phyloP scores from a whole-genome alignment of 2,329 filamentous ascomycete species.

The Pyricularia pennisetigena region DNA sequence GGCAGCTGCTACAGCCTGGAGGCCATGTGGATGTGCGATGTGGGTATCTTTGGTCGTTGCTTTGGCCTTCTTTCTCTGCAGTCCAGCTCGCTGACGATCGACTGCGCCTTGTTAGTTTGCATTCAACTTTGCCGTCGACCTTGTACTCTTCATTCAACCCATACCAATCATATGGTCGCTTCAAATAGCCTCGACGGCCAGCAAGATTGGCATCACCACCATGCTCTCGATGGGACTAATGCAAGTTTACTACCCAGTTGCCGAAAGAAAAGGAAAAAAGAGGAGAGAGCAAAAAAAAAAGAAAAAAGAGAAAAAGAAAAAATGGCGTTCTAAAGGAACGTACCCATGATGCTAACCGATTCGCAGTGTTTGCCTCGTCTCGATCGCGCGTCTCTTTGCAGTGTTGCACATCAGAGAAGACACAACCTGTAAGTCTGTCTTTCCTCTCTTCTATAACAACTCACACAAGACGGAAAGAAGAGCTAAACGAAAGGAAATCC shows the following conservation, averaged over 20 bases:
- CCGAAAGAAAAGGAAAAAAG: neutral
- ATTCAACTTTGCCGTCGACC: conserved; percentile 7
- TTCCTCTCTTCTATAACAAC: neutral
- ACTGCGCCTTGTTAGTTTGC: conserved; percentile 5
- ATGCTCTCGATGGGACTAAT: conserved; percentile 8
- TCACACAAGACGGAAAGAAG: neutral
- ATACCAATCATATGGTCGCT: conserved; percentile 10
- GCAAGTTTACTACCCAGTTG: neutral
- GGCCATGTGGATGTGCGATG: conserved; percentile 6
- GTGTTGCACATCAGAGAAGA: neutral
- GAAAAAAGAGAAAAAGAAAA: too few relatives aligned
- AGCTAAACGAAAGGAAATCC: neutral
- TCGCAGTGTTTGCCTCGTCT: neutral
- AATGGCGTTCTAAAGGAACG: too few relatives aligned
- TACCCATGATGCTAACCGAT: neutral
- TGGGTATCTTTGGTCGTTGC: neutral
- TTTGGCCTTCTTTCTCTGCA: too few relatives aligned
- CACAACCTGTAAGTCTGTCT: neutral
- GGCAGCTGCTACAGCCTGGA: conserved; percentile 6
- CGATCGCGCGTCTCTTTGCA: neutral
- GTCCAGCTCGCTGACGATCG: neutral
- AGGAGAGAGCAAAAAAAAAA: too few relatives aligned
- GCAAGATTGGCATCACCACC: conserved; percentile 7
- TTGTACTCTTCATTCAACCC: conserved; percentile 9
- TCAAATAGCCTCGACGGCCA: conserved; percentile 6